These are phyloP conservation scores for Ambrosia hybrid DNA, from an alignment of 140 eudicot genomes.

Conservation along the genomic window DNA sequence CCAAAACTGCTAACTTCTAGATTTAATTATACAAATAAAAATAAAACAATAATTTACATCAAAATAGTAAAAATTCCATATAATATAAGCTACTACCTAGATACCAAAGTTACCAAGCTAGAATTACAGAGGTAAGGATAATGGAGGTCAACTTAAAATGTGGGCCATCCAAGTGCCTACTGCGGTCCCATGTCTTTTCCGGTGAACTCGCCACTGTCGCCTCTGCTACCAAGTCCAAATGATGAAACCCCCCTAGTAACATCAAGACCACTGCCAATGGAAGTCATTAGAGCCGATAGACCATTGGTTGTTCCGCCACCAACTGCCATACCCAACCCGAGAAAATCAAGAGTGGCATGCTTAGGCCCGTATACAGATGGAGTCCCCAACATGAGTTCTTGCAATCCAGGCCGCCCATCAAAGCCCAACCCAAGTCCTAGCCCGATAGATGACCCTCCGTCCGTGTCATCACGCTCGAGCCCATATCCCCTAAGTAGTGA, in stretches of 20 bases:
- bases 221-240: constrained; percentile 35
- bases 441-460: constrained; percentile 58
- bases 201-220: constrained; percentile 45
- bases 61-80: constrained; percentile 26
- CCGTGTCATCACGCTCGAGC: constrained; percentile 47
- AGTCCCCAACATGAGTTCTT: constrained; percentile 90
- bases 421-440: constrained; percentile 74
- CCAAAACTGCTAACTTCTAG: constrained; percentile 26
- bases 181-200: constrained; percentile 58
- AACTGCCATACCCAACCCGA: constrained; percentile 97
- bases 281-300: constrained; percentile 75
- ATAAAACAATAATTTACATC: constrained; percentile 34
- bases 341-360: constrained; percentile 90
- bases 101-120: constrained; percentile 29
- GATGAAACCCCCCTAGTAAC: constrained; percentile 53
- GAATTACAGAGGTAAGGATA: constrained; percentile 14
- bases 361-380: constrained; percentile 84
- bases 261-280: constrained; percentile 72
- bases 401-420: constrained; percentile 76
- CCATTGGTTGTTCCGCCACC: constrained; percentile 82
- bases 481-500: constrained; percentile 86
- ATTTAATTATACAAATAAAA: constrained; percentile 32
- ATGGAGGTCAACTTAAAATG: constrained; percentile 7
- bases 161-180: not conserved
- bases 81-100: constrained; percentile 31